Evolutionary conservation across 768 basidiomycete genomes (phyloP).

Genomic region (Filobasidium wieringae): DNA sequence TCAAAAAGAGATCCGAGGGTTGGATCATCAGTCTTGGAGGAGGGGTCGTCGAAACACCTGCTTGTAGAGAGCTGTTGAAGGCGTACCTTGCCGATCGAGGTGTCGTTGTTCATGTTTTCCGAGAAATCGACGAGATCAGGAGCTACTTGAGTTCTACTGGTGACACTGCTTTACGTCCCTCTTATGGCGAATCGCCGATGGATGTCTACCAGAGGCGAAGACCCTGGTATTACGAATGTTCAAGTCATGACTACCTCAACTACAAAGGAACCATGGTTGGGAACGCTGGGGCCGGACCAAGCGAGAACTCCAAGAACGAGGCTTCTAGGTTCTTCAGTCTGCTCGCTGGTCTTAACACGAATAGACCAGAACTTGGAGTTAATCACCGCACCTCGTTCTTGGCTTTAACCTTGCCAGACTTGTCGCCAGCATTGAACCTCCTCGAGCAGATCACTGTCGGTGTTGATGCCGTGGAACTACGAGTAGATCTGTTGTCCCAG

Average conservation of each 20-base stretch:
- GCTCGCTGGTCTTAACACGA: conserved; percentile 60
- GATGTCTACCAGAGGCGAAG: conserved; percentile 72
- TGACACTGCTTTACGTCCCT: conserved; percentile 62
- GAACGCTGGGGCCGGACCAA: conserved; percentile 1
- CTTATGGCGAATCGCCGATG: conserved; percentile 73
- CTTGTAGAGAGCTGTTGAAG: conserved; percentile 60
- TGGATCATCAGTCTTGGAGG: conserved; percentile 87
- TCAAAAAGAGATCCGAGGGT: conserved; percentile 47
- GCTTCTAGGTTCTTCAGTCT: conserved; percentile 78
- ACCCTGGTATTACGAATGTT: conserved; percentile 76
- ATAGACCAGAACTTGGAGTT: conserved; percentile 38
- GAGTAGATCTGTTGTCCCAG: conserved; percentile 72
- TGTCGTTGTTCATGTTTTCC: conserved; percentile 70
- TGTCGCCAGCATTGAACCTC: conserved; percentile 54
- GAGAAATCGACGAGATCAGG: conserved; percentile 70
- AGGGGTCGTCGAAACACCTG: conserved; percentile 77
- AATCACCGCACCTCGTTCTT: conserved; percentile 79
- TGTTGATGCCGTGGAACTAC: conserved; percentile 83
- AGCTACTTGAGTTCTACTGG: conserved; percentile 52
- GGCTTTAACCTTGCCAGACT: conserved; percentile 79
- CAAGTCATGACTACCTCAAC: conserved; percentile 74
- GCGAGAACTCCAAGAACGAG: conserved; percentile 45
- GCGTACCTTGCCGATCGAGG: conserved; percentile 52
- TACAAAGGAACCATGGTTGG: conserved; percentile 41
- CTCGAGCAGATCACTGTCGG: conserved; percentile 68